Base-by-base conservation (phyloP, 208 protist genomes). In the Kentomonas sorsogonicus region DNA sequence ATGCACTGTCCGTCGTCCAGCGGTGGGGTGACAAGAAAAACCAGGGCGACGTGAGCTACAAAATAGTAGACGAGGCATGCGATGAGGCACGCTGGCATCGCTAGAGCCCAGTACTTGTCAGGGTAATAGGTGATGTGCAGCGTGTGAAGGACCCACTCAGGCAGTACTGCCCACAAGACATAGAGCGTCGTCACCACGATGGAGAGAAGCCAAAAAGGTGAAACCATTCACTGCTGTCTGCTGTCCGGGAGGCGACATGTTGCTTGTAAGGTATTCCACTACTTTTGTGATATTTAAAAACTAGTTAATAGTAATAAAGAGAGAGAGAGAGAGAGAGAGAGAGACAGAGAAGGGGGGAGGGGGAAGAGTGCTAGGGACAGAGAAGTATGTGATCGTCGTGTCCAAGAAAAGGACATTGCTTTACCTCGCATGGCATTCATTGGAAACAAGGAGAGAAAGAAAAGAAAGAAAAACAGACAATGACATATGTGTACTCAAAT, bases 61-160 rank as follows among this genome's bases (percentile, higher is more conserved):
- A 90, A 67, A 59, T 91, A 91, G 44, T 90, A 91, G 54, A 80
- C 60, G 38, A 84, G 59, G 26, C 83, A 66, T 74, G 94, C 91
- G 27, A 87, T 72, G 16, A 96, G 41, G 0, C 90, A 74, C 18
- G 87, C 75, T 7, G 91, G 91, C 5, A 85, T 33, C 31, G 87
- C 87, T 2, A 89, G 63, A 7, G 91, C 91, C 91, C 91, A 97
- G 74, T 97, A 97, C 55, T 79, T 74, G 59, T 95, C 86, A 0
- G 91, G 91, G 61, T 95, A 93, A 69, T 97, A 95, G 27, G 66
- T 89, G 18, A 93, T 60, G 47, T 88, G 77, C 31, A 85, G 54
- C 39, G 30, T 29, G 46, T 89, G 76, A 1, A 95, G 74, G 20
- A 79, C 50, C 48, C 66, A 23, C 15, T 75, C 73, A 0, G 86